phyloP scores from a whole-genome alignment of 2,329 filamentous ascomycete species.

The Raffaelea deltoideospora region DNA sequence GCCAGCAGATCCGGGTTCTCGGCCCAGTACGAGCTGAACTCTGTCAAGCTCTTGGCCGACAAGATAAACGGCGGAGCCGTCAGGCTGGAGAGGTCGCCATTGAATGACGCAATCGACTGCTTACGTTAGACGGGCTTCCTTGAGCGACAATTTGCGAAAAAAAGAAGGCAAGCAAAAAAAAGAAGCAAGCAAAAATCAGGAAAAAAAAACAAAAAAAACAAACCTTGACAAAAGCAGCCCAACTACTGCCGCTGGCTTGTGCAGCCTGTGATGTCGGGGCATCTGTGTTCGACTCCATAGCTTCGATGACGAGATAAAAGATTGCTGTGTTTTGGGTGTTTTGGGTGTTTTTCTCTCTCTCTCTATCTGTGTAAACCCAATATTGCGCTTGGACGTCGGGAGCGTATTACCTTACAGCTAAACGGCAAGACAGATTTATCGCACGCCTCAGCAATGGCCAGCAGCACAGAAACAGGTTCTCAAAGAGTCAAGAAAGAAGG shows the following conservation, averaged over 20 bases:
- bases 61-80: slow-evolving; percentile 75
- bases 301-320: slow-evolving; percentile 2
- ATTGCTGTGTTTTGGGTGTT: neutral
- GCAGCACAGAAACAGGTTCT: too few relatives aligned
- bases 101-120: slow-evolving; percentile 65
- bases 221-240: slow-evolving; percentile 38
- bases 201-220: neutral
- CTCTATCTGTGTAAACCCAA: too few relatives aligned
- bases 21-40: slow-evolving; percentile 73
- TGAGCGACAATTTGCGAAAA: neutral
- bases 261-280: slow-evolving; percentile 7
- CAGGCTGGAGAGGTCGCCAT: slow-evolving; percentile 65
- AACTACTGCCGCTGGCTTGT: slow-evolving; percentile 27
- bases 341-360: too few relatives aligned
- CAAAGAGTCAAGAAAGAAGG: too few relatives aligned
- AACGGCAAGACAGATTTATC: too few relatives aligned
- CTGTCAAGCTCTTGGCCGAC: slow-evolving; percentile 60
- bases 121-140: neutral
- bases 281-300: too few relatives aligned
- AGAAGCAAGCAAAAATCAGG: neutral
- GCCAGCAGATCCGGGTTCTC: slow-evolving; percentile 66
- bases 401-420: too few relatives aligned
- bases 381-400: too few relatives aligned
- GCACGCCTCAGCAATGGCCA: too few relatives aligned
- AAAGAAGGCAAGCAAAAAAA: neutral